A percentile compares a stretch with the other conserved stretches of the same genome.
Evolutionary conservation across 352 stramenopile species (phyloP).

Genomic region (Phytopythium ostracodes): DNA sequence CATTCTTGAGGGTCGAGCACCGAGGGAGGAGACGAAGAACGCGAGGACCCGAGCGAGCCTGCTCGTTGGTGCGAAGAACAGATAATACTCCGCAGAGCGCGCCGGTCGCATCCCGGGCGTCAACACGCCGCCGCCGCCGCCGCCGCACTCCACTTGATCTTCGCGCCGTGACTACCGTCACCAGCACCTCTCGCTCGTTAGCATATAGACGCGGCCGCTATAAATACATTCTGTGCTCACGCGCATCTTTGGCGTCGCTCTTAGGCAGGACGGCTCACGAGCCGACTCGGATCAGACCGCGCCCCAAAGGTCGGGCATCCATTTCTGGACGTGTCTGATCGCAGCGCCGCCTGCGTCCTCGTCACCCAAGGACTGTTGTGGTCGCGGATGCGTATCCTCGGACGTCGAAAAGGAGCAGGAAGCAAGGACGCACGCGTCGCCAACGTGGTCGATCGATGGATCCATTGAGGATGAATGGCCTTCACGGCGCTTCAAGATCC

Average conservation of each 20-base stretch:
- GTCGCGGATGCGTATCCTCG: background rate
- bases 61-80: constrained; percentile 1
- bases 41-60: constrained; percentile 1
- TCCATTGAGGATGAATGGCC: too few relatives aligned
- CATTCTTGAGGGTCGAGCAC: background rate
- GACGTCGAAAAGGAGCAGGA: background rate
- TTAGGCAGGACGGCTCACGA: background rate
- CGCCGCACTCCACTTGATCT: background rate
- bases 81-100: background rate
- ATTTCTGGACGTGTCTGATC: background rate
- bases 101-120: background rate
- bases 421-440: constrained; percentile 1
- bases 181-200: background rate
- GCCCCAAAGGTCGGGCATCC: background rate
- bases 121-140: background rate
- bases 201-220: background rate
- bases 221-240: background rate
- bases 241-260: constrained; percentile 1
- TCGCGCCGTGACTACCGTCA: background rate
- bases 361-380: background rate
- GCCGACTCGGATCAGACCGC: background rate
- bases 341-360: background rate
- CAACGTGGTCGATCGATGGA: too few relatives aligned
- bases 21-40: background rate
- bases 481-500: background rate